Base-by-base conservation (phyloP, 495 filamentous ascomycete genomes). In the Tuber umbilicatum region DNA sequence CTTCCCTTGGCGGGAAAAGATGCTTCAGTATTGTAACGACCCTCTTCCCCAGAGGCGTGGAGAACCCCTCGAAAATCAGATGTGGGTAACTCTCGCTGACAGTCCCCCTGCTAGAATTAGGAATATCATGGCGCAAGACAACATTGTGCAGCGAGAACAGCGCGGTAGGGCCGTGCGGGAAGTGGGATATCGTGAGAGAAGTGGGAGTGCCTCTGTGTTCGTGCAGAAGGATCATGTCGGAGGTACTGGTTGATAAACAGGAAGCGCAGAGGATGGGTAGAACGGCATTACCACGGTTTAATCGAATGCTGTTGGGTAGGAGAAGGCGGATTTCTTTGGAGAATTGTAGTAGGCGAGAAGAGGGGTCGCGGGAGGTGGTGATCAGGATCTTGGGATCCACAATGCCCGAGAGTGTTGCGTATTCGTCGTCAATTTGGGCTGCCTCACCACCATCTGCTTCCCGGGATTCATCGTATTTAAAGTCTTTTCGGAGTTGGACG, bases 301-400 rank as follows among this genome's bases (percentile, higher is more conserved):
- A 85, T 10, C 94, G 89, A 73, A 99, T 95, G 1, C 90, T 88
- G 9, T 95, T 97, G 0, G 95, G 95, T 16, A 99, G 88, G 14
- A 99, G 87, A 17, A 99, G 85, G 43, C 95, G 88, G 41, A 99
- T 91, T 84, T 99, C 95, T 81, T 99, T 99, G n/a, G 92, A 91
- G 81, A 99, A 99, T 17, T 92, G 89, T 60, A 89, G 88, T 6
- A 98, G 87, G 64, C 94, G 89, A 68, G 92, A 91, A 68, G 91
- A 94, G 40, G 94, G 94, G 75, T 93, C 92, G 70, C 95, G 88
- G 69, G 91, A 93, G 6, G 96, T 98, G 17, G 94, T 97, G 74
- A 98, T 92, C n/a, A 97, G 87, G 19, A 94, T 89, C 71, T 94
- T 88, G 47, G 93, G 94, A 75, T 97, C 93, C 27, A 93, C 88